Conservation (phyloP, 306 rosid species). For the Oxytropis ochrocephala region DNA sequence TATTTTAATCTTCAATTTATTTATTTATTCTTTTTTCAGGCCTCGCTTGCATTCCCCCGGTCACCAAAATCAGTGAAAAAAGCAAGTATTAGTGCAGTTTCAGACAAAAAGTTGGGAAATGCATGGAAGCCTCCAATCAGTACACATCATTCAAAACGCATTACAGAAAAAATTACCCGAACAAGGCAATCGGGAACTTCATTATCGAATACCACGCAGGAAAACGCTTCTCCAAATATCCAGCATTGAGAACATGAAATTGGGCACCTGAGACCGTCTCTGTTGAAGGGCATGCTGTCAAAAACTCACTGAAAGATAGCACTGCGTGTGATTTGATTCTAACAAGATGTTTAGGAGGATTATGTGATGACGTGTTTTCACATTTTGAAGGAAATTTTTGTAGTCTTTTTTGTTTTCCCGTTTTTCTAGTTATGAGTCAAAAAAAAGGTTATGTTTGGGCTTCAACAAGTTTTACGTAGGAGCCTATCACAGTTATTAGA, state of each 20-base stretch:
- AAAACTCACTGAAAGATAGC: neutral
- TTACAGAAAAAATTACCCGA: constrained; percentile 21
- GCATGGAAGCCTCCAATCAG: constrained; percentile 39
- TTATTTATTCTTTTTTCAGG: constrained; percentile 30
- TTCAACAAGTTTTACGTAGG: constrained; percentile 14
- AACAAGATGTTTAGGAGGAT: neutral
- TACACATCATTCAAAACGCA: constrained; percentile 27
- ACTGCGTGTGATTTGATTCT: neutral
- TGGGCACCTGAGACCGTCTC: neutral
- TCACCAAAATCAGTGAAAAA: constrained; percentile 42
- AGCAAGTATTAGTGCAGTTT: constrained; percentile 23
- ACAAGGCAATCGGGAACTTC: constrained; percentile 33
- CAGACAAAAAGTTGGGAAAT: constrained; percentile 29
- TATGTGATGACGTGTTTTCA: constrained; percentile 6
- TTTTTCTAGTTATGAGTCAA: neutral
- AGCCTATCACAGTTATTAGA: constrained; percentile 6
- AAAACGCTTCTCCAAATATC: constrained; percentile 78
- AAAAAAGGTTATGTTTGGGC: constrained; percentile 7
- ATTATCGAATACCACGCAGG: constrained; percentile 39
- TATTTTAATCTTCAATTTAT: neutral
- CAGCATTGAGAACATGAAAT: constrained; percentile 33
- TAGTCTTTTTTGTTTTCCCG: neutral
- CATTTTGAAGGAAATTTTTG: constrained; percentile 34
- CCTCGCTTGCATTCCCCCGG: constrained; percentile 28
- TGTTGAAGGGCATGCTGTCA: neutral